Base-by-base conservation (phyloP, 352 stramenopile genomes). In the Aphanomyces astaci region DNA sequence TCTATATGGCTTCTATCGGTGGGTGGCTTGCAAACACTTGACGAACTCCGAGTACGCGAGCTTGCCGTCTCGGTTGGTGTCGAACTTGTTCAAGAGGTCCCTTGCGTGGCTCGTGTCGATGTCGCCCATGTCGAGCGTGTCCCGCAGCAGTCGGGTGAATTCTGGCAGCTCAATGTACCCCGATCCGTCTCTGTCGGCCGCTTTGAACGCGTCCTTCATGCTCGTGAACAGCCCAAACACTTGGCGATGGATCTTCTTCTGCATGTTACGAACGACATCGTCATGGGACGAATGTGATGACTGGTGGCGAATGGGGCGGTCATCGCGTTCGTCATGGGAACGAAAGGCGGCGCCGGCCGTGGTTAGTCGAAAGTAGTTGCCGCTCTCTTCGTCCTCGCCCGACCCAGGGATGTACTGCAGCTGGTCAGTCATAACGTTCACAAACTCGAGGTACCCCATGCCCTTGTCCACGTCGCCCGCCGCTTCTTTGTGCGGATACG, bases 181-280 rank as follows among this genome's bases (percentile, higher is more conserved):
- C 7, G 62, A 68, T 9, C 51, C 39, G 36, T 68, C 62, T 11
- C 49, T 52, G n/a, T 68, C 62, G 3, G 62, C 62, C 15, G 62
- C 62, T 49, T 68, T 68, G 51, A 68, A 68, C 22, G 62, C 62
- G n/a, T 68, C 62, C 33, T 68, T 68, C 62, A 68, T 68, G 62
- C 49, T 68, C 11, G 25, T 68, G 22, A 59, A 68, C 1, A 52
- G 49, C 11, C 62, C 51, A 60, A 68, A 68, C n/a, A 68, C 25
- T 33, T 68, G 62, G 4, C 48, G 62, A 11, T 45, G 25, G n/a
- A 68, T 59, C 9, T 15, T 62, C n/a, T 59, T 25, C 25, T 32
- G 39, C 28, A 68, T 51, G n/a, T n/a, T n/a, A 3, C 28, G 15
- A 36, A 17, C 19, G 24, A 60, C 13, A n/a, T 64, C 43, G 49